Conservation (phyloP, 352 stramenopile species). For the Pythium oligandrum region DNA sequence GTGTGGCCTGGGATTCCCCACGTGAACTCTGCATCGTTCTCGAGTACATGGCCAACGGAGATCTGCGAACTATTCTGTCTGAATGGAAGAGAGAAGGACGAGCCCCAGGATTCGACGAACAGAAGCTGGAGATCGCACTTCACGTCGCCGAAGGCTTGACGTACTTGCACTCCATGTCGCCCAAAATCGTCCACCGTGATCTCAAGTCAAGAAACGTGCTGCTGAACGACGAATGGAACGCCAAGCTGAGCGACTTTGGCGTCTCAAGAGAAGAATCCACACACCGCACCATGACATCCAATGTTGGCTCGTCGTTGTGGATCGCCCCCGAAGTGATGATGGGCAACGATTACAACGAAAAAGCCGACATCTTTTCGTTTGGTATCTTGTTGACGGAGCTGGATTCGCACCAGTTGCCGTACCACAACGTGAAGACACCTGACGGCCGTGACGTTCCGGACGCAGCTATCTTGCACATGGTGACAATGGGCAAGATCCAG, state of each 20-base stretch:
- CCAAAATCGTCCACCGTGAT: constrained; percentile 40
- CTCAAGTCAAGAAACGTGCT: constrained; percentile 50
- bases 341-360: constrained; percentile 27
- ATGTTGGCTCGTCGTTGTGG: constrained; percentile 45
- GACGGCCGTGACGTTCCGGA: constrained; percentile 20
- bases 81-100: constrained; percentile 12
- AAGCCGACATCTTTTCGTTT: constrained; percentile 20
- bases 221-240: constrained; percentile 29
- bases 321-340: constrained; percentile 44
- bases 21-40: constrained; percentile 28
- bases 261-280: constrained; percentile 35
- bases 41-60: constrained; percentile 32
- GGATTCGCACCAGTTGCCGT: constrained; percentile 17
- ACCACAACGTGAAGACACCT: constrained; percentile 17
- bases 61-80: constrained; percentile 25
- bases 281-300: constrained; percentile 34
- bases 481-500: constrained; percentile 24
- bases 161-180: too few species aligned
- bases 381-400: constrained; percentile 17
- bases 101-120: constrained; percentile 7
- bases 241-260: constrained; percentile 60
- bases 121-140: constrained; percentile 51
- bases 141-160: constrained; percentile 52
- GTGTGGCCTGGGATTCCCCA: constrained; percentile 32
- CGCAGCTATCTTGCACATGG: constrained; percentile 26